Evolutionary conservation across 2,329 filamentous ascomycete genomes (phyloP), one percentile per base, ranked within the genome.

Genomic region (Rhynchosporium agropyri): DNA sequence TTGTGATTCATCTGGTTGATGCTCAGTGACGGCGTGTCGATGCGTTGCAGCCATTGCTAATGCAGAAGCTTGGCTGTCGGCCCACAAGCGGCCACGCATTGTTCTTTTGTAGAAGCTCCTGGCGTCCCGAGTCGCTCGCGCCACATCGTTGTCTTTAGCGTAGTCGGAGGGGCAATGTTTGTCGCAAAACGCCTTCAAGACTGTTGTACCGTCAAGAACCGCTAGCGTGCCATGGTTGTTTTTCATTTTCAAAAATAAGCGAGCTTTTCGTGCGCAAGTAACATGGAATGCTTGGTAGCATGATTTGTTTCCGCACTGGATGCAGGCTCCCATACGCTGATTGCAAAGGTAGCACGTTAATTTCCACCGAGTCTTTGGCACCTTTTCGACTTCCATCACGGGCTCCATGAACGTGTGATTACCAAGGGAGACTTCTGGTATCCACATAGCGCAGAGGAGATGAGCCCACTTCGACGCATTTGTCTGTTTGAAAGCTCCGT

Each of bases 371-470:
- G 89, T 93, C 74, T 92, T 95, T 0, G 95, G 95, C 3, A 99
- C 94, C 76, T 97, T 97, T 75, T 99, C 95, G 42, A 99, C 91
- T 70, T 98, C 95, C 81, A 95, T 96, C 57, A 99, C 92, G 0
- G 95, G 95, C 73, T 99, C 95, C 91, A 98, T 97, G 74, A 98
- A 95, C 7, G 93, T 97, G 65, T 92, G 90, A 73, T 99, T 99
- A 13, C 93, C 95, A 56, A 99, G 85, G 3, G 91, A 94, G 6
- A 98, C 92, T 77, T 99, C 95, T 0, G 95, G 95, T 71, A 99
- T 97, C 95, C 95, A 99, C 80, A 98, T 95, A 38, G 95, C 92
- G 74, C 95, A 99, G 8, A 99, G 85, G 10, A 99, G 79, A 82
- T 99, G 95, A 31, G 94, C 91, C 95, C 95, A 99, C 78, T 96